A percentile compares a stretch with the other conserved stretches of the same genome.
These are phyloP conservation scores for Ophiocordyceps australis DNA, from an alignment of 2,329 filamentous ascomycete genomes.

Conservation along the genomic window DNA sequence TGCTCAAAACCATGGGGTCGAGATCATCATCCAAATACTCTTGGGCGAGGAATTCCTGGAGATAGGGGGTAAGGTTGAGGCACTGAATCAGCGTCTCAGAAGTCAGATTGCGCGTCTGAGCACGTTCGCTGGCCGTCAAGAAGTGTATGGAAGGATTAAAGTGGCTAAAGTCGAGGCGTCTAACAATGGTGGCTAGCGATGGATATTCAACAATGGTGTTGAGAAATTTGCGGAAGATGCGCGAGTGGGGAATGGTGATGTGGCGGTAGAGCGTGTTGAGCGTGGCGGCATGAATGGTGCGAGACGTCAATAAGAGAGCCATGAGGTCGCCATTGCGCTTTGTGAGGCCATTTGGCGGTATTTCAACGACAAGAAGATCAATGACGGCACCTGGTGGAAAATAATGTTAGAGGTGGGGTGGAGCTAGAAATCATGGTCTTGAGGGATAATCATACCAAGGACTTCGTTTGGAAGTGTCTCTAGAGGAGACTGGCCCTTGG, in stretches of 20 bases:
- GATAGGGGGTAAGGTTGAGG: conserved; percentile 50
- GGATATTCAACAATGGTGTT: conserved; percentile 48
- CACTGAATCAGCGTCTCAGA: conserved; percentile 54
- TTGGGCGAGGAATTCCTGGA: conserved; percentile 64
- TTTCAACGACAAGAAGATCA: conserved; percentile 53
- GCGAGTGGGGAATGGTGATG: conserved; percentile 68
- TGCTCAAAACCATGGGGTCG: conserved; percentile 46
- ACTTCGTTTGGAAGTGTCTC: conserved; percentile 55
- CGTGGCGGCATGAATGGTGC: conserved; percentile 53
- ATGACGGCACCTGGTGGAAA: conserved; percentile 45
- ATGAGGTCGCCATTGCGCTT: conserved; percentile 65
- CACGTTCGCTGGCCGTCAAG: conserved; percentile 55
- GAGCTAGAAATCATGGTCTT: no score
- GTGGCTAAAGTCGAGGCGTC: conserved; percentile 69
- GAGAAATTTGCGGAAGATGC: conserved; percentile 69
- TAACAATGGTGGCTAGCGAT: conserved; percentile 55
- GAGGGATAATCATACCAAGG: conserved; percentile 50
- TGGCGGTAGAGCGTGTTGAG: conserved; percentile 59
- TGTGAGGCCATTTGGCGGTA: conserved; percentile 53
- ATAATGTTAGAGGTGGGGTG: no score
- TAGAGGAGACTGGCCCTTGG: conserved; percentile 34
- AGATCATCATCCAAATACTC: conserved; percentile 69
- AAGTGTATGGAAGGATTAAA: conserved; percentile 69
- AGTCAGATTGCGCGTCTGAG: conserved; percentile 59
- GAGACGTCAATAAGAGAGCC: conserved; percentile 60